Base-by-base conservation (phyloP, 371 early-diverging fungal species). In the Mucor circinelloides region DNA sequence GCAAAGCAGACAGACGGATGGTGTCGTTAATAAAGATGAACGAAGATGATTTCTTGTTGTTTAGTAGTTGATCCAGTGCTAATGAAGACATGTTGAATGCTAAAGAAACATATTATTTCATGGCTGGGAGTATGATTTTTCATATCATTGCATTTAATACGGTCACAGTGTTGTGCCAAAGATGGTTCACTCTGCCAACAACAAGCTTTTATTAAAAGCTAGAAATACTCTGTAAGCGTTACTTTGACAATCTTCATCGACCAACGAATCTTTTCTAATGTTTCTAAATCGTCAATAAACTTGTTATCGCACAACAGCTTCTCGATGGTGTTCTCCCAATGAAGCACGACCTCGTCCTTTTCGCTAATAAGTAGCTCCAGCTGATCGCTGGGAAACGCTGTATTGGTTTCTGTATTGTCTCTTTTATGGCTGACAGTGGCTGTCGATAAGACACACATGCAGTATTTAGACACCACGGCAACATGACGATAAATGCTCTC, bases 21-120 rank as follows among this genome's bases (percentile, higher is more conserved):
- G 77, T 69, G 42, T 77, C 80, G 19, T 80, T 74, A 2, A 82
- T 58, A 15, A 79, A 48, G 10, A 76, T 62, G 21, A 80, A 78
- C 8, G 73, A 70, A 6, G 71, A 59, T 0, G 77, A 67, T 36
- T 76, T 74, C 61, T 73, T 78, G 59, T 78, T 73, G n/a, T 65
- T 66, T 12, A 82, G 52, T 38, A 82, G 44, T 25, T 78, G 83
- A 44, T 79, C 78, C 23, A 82, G 67, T 31, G 73, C 72, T 30
- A 77, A 69, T 50, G 67, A 17, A 42, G 57, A 52, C 69, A 74
- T 68, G 28, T 54, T 54, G 17, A 28, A 25, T 28, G 15, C 1
- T 12, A 15, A 54, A 54, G 54, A 54, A 54, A 25, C 25, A 23
- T 19, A 21, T 0, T 8, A 50, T 50, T 23, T 2, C 40, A 40